Evolutionary conservation across 139 green algal species (phyloP).

Genomic region (Closterium sp.): DNA sequence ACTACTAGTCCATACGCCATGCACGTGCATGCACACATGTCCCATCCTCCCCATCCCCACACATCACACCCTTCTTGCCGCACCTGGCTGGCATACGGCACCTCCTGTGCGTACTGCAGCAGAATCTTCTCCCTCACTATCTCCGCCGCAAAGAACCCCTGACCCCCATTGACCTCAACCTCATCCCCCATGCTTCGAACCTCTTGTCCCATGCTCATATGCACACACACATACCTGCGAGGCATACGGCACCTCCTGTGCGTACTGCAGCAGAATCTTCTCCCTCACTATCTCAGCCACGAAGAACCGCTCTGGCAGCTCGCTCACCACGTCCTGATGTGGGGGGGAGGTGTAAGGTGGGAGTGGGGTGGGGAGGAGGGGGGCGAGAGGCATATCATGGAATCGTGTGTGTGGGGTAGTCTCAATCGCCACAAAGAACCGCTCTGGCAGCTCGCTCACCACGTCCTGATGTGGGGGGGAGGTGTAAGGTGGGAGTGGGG

Average conservation of each 20-base stretch:
- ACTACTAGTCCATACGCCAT: conserved; percentile 77
- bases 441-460: conserved; percentile 82
- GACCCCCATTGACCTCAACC: background rate
- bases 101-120: conserved; percentile 39
- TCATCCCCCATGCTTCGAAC: no score
- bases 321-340: conserved; percentile 71
- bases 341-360: background rate
- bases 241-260: conserved; percentile 88
- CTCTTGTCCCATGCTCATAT: no score
- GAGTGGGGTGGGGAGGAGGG: background rate
- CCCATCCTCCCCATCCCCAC: no score
- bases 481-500: background rate
- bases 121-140: conserved; percentile 94
- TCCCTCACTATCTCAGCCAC: conserved; percentile 94
- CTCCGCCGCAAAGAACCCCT: conserved; percentile 53
- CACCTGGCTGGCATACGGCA: no score
- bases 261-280: conserved; percentile 90
- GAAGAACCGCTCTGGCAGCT: conserved; percentile 94
- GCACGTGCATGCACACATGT: no score
- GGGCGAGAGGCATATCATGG: background rate
- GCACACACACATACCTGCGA: conserved; percentile 61
- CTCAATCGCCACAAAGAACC: conserved; percentile 84
- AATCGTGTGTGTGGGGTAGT: no score
- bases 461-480: conserved; percentile 65
- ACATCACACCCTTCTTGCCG: no score